Conservation (phyloP, 148 eudicot genomes). For the Camellia sinensis region DNA sequence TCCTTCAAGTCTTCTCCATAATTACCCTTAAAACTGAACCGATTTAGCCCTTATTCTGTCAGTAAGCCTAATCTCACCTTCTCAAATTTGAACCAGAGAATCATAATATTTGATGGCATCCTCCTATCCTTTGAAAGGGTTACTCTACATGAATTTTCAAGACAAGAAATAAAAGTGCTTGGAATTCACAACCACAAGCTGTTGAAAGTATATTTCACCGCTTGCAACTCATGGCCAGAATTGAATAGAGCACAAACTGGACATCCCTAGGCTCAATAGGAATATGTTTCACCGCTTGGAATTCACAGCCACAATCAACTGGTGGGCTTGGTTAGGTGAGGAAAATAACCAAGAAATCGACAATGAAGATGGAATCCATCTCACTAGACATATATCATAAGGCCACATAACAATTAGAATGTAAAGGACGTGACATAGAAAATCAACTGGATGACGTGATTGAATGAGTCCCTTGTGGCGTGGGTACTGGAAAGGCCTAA, state of each 20-base stretch:
- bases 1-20: no score
- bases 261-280: not conserved
- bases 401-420: not conserved
- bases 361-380: not conserved
- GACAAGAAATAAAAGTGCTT: not conserved
- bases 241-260: not conserved
- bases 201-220: not conserved
- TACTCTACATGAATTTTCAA: no score
- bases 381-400: not conserved
- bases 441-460: not conserved
- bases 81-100: no score
- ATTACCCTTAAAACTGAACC: no score
- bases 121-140: no score
- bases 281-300: not conserved
- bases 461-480: no score
- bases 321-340: not conserved
- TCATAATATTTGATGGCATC: no score
- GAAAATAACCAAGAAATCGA: not conserved
- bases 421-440: constrained; percentile 1
- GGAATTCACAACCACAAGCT: not conserved
- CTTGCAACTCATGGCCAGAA: not conserved
- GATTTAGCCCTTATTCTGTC: no score
- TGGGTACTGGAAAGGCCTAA: not conserved
- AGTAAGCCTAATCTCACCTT: no score
- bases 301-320: not conserved